Evolutionary conservation across 1,284 basidiomycete genomes (phyloP).

Genomic region (Heterobasidion parviporum): DNA sequence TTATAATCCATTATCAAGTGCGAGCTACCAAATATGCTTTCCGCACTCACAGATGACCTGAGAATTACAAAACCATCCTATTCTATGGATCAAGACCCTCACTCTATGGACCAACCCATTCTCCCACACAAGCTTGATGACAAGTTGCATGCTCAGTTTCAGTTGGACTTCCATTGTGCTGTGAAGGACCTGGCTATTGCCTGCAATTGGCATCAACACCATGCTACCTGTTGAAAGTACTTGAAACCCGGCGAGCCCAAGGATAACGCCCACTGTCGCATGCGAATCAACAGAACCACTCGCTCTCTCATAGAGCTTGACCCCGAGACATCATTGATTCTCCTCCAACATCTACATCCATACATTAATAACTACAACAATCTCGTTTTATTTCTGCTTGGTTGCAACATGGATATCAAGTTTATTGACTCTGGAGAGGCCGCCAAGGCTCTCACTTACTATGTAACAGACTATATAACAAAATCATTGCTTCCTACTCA

Average conservation of each 20-base stretch:
- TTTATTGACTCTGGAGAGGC: not conserved
- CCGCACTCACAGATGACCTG: not conserved
- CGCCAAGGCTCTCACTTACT: not conserved
- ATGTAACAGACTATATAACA: slow-evolving; percentile 1
- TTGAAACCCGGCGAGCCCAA: slow-evolving; percentile 3
- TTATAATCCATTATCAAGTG: slow-evolving; percentile 8
- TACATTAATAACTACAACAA: slow-evolving; percentile 2
- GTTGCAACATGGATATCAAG: slow-evolving; percentile 2
- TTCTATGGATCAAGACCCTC: not conserved
- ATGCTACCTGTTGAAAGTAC: slow-evolving; percentile 7
- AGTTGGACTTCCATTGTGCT: not conserved
- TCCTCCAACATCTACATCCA: not conserved
- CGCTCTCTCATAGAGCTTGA: not conserved
- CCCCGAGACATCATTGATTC: not conserved
- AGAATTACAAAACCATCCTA: not conserved
- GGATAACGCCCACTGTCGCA: slow-evolving; percentile 7
- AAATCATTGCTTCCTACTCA: not conserved
- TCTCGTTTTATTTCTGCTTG: not conserved
- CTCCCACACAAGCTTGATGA: not conserved
- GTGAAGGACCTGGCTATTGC: slow-evolving; percentile 2
- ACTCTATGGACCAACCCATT: not conserved
- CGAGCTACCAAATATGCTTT: slow-evolving; percentile 6
- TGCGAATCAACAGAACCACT: not conserved
- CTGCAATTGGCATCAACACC: slow-evolving; percentile 7
- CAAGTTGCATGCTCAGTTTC: not conserved